Evolutionary conservation across 331 rosid genomes (phyloP).

Genomic region (Erythrophleum ivorense): DNA sequence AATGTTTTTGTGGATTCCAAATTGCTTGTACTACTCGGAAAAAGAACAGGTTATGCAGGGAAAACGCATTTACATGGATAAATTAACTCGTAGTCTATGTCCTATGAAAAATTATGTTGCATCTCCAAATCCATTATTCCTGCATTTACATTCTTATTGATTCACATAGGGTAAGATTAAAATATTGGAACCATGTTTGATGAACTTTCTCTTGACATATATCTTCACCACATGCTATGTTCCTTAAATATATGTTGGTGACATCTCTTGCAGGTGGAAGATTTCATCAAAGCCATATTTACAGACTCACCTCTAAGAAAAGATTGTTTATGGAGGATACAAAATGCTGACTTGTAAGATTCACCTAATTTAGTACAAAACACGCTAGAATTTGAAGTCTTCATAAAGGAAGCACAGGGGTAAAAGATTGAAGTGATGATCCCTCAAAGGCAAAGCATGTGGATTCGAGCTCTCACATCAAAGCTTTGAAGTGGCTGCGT

Average conservation of each 20-base stretch:
- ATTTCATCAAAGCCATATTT: constrained; percentile 88
- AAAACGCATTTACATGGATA: not conserved
- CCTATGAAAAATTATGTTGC: not conserved
- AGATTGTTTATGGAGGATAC: constrained; percentile 88
- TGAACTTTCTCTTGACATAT: not conserved
- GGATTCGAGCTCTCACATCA: constrained; percentile 34
- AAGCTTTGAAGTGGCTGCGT: constrained; percentile 17
- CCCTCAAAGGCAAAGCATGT: constrained; percentile 10
- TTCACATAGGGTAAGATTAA: not conserved
- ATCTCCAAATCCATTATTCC: not conserved
- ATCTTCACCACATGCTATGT: constrained; percentile 15
- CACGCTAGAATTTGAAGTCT: not conserved
- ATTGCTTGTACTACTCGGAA: constrained; percentile 5
- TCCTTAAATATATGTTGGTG: not conserved
- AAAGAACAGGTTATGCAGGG: not conserved
- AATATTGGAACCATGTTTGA: constrained; percentile 22
- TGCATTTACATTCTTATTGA: not conserved
- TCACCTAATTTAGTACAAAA: constrained; percentile 23
- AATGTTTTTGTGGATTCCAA: not conserved
- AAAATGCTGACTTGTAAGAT: constrained; percentile 51
- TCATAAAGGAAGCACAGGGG: not conserved
- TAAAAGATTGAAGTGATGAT: constrained; percentile 27
- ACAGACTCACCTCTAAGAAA: constrained; percentile 84
- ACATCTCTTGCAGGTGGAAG: constrained; percentile 61
- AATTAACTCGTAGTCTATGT: not conserved